phyloP scores from a whole-genome alignment of 306 rosid species.

The Potentilla sterilis region DNA sequence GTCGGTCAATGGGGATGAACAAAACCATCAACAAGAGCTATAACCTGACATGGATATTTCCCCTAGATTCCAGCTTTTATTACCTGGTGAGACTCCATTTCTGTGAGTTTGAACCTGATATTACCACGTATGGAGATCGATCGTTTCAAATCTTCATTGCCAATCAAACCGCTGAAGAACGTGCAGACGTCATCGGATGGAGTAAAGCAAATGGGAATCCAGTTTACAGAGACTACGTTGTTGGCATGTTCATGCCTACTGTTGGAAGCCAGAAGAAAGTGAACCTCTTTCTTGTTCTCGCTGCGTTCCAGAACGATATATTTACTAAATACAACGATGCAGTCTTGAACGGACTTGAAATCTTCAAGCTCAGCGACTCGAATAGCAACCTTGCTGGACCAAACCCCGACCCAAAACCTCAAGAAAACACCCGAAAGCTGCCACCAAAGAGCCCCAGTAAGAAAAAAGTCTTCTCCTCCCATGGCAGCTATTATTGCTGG shows the following conservation, averaged over 20 bases:
- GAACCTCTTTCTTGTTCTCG: neutral
- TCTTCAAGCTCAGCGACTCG: slow-evolving; percentile 37
- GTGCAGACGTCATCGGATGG: slow-evolving; percentile 20
- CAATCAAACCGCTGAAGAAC: neutral
- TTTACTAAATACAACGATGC: neutral
- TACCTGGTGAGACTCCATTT: slow-evolving; percentile 36
- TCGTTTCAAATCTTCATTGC: slow-evolving; percentile 33
- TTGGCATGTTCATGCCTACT: neutral
- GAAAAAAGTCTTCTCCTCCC: neutral
- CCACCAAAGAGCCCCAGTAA: neutral
- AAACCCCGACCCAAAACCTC: slow-evolving; percentile 34
- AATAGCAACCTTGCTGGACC: slow-evolving; percentile 35
- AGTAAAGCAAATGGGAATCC: neutral
- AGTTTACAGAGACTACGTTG: slow-evolving; percentile 22
- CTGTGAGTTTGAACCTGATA: neutral
- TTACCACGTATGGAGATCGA: neutral
- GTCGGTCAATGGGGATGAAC: neutral
- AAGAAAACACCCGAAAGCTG: too few species aligned
- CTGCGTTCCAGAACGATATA: neutral
- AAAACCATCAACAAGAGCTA: neutral
- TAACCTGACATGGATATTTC: slow-evolving; percentile 23
- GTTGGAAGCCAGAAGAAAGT: slow-evolving; percentile 2
- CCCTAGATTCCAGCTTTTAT: slow-evolving; percentile 13
- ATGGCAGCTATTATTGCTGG: slow-evolving; percentile 8
- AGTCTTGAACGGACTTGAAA: slow-evolving; percentile 47